Conservation (phyloP, 1,284 basidiomycete genomes). For the Exobasidium cylindrosporum region DNA sequence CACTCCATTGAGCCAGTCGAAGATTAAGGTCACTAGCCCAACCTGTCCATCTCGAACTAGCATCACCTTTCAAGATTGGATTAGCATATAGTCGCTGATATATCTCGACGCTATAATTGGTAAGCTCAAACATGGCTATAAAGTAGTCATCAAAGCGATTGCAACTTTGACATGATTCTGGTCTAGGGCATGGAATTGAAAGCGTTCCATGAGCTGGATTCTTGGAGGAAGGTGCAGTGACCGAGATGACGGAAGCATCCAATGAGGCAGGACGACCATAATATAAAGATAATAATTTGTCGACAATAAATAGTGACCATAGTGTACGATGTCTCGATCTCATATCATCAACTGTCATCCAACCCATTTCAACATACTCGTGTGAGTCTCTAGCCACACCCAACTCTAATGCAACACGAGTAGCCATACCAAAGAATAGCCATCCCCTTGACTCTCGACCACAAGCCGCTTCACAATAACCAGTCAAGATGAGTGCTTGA, state of each 20-base stretch:
- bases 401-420: slow-evolving; percentile 8
- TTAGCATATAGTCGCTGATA: slow-evolving; percentile 6
- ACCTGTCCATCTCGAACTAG: neutral
- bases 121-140: slow-evolving; percentile 1
- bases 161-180: neutral
- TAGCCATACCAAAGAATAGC: slow-evolving; percentile 10
- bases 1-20: slow-evolving; percentile 4
- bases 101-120: slow-evolving; percentile 6
- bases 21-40: slow-evolving; percentile 12
- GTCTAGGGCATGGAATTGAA: slow-evolving; percentile 3
- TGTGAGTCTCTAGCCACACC: slow-evolving; percentile 7
- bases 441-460: slow-evolving; percentile 10
- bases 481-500: slow-evolving; percentile 2
- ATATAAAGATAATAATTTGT: neutral
- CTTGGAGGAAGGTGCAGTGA: neutral
- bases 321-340: neutral
- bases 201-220: neutral
- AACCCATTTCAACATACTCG: slow-evolving; percentile 1
- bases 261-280: slow-evolving; percentile 6
- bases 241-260: neutral
- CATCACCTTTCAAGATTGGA: slow-evolving; percentile 3
- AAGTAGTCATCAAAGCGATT: neutral
- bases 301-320: slow-evolving; percentile 3
- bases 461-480: neutral
- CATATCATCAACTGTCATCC: slow-evolving; percentile 1